phyloP scores from a whole-genome alignment of 345 rosid genomes.

The Eucalyptus sp. region DNA sequence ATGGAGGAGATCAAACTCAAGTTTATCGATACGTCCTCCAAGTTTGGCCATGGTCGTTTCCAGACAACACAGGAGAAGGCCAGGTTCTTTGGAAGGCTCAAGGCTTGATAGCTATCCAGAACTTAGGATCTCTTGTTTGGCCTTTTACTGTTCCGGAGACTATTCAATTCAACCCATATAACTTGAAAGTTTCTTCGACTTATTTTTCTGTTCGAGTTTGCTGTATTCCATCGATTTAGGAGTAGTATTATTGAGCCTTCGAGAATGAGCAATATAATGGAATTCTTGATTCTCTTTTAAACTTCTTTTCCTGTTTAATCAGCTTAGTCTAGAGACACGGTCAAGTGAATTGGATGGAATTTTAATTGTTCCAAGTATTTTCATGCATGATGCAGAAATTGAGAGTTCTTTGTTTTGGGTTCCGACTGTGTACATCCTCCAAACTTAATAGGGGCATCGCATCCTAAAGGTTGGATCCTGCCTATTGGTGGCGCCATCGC shows the following conservation, averaged over 20 bases:
- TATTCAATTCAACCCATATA: neutral
- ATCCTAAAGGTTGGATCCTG: neutral
- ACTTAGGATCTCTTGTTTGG: neutral
- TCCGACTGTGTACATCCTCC: neutral
- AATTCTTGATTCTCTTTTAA: neutral
- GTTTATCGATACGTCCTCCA: conserved; percentile 71
- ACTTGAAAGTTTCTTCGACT: neutral
- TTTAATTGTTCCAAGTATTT: neutral
- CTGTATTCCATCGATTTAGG: neutral
- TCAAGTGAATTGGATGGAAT: neutral
- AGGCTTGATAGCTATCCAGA: conserved; percentile 19
- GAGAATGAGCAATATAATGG: neutral
- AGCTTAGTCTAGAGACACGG: neutral
- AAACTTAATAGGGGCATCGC: neutral
- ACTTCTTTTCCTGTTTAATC: neutral
- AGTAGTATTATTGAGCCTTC: neutral
- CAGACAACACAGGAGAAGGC: conserved; percentile 76
- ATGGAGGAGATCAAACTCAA: conserved; percentile 62
- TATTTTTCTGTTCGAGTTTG: neutral
- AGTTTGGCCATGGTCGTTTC: conserved; percentile 66
- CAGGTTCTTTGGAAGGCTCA: conserved; percentile 51
- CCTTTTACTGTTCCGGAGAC: neutral
- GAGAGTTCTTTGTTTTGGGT: neutral
- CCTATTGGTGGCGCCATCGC: neutral
- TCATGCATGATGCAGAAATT: neutral